Percentiles rank a stretch among this genome's conserved stretches.
Conservation (phyloP, 495 filamentous ascomycete genomes). For the Neurospora sp. region DNA sequence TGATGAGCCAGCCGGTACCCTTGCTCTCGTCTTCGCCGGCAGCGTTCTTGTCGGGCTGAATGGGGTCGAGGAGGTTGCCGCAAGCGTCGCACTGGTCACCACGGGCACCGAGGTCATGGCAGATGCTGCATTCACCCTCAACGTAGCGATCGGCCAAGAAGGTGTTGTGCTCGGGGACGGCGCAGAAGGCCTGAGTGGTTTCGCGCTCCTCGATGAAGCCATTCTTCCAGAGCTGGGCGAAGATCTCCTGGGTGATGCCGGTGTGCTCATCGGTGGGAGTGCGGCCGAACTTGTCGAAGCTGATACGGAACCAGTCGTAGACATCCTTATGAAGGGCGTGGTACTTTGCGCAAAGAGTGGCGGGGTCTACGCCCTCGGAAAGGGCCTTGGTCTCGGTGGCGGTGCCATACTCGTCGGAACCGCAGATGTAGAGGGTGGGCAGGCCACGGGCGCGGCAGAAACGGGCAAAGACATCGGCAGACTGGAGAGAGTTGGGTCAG, state of each 20-base stretch:
- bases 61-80: constrained; percentile 65
- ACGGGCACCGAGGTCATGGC: constrained; percentile 69
- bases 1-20: constrained; percentile 29
- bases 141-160: constrained; percentile 93
- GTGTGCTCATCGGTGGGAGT: constrained; percentile 77
- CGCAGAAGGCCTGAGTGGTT: constrained; percentile 73
- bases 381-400: constrained; percentile 73
- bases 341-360: constrained; percentile 78
- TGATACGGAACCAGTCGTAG: constrained; percentile 75
- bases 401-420: constrained; percentile 62
- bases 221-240: constrained; percentile 63
- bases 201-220: constrained; percentile 75
- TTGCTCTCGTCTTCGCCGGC: constrained; percentile 13
- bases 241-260: constrained; percentile 76
- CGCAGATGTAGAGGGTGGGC: constrained; percentile 57
- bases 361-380: constrained; percentile 57
- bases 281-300: constrained; percentile 75
- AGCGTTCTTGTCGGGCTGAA: constrained; percentile 31
- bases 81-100: constrained; percentile 81
- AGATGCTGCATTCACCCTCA: constrained; percentile 70
- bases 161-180: constrained; percentile 52
- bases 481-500: constrained; percentile 6
- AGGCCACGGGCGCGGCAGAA: constrained; percentile 60
- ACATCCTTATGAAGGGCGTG: constrained; percentile 72
- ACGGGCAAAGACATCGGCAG: constrained; percentile 44